Evolutionary conservation across 805 yeast genomes (phyloP), one percentile per base, ranked within the genome.

Genomic region (Candida manassasensis): DNA sequence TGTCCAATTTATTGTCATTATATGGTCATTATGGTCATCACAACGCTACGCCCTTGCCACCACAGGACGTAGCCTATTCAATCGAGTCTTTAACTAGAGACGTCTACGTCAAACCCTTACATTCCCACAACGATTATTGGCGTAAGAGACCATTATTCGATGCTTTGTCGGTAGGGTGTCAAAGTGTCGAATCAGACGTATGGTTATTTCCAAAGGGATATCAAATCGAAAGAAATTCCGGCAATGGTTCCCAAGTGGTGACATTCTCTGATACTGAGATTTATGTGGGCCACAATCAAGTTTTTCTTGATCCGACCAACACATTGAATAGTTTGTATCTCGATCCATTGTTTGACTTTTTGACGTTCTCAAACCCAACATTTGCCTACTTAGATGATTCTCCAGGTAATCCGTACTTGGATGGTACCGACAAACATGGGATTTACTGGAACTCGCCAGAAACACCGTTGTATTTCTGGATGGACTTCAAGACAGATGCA

Each of bases 101-200:
- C 28, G 64, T 68, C 2, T 52, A 61, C 28, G 54, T 62, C 35
- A 68, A 65, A 37, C 64, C 66, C 5, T 61, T 79, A 16, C 87
- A 81, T 49, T 77, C 84, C 1, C 87, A 81, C 50, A 81, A 81
- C 48, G 86, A 81, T 50, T 81, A 81, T 53, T 77, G 83, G 81
- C 59, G 86, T 47, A 40, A 49, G 3, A 47, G 59, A 4, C 86
- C 86, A 1, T 59, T 81, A 3, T 65, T 73, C 34, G 81, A 79
- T 40, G 86, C 85, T 0, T 51, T 74, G 22, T 53, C 63, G 13
- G 51, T 69, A 9, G 88, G 86, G 2, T 66, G 73, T 24, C 63
- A 64, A 28, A 73, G 82, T 32, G 64, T 80, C 1, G 88, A 81
- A 54, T 80, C 81, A n/a, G 88, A 81, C 47, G 68, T 78, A 12